Evolutionary conservation across 202 grass and related monocot genomes (phyloP).

Genomic region (Cymbopogon flexuosus): DNA sequence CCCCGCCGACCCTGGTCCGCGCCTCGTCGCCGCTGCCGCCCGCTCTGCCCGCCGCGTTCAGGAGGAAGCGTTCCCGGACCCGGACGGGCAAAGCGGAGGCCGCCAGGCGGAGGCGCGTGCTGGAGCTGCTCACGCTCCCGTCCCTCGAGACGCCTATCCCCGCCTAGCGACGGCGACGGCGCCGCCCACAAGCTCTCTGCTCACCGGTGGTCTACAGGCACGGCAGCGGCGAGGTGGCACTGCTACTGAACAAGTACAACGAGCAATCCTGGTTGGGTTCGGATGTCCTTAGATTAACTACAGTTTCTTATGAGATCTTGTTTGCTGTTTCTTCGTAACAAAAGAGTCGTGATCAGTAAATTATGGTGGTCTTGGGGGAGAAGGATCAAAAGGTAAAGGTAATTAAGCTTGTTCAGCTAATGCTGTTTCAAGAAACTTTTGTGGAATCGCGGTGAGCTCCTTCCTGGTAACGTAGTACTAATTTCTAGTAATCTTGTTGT

Average conservation of each 20-base stretch:
- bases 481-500: background rate
- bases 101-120: slow-evolving; percentile 24
- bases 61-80: background rate
- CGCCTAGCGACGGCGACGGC: background rate
- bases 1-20: background rate
- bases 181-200: background rate
- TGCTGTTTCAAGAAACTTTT: background rate
- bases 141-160: slow-evolving; percentile 29
- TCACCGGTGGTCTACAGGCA: background rate
- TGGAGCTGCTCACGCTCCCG: slow-evolving; percentile 41
- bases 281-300: background rate
- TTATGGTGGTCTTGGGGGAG: background rate
- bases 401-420: background rate
- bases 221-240: too few relatives aligned
- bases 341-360: background rate
- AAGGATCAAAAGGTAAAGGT: background rate
- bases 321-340: background rate
- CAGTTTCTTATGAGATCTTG: background rate
- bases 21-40: background rate
- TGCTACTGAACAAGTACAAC: too few relatives aligned
- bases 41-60: background rate
- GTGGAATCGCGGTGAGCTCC: background rate
- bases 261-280: background rate
- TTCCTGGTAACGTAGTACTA: background rate
- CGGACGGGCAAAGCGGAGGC: background rate